Evolutionary conservation across 352 stramenopile species (phyloP), one percentile per base, ranked within the genome.

Genomic region (Peronospora destructor): DNA sequence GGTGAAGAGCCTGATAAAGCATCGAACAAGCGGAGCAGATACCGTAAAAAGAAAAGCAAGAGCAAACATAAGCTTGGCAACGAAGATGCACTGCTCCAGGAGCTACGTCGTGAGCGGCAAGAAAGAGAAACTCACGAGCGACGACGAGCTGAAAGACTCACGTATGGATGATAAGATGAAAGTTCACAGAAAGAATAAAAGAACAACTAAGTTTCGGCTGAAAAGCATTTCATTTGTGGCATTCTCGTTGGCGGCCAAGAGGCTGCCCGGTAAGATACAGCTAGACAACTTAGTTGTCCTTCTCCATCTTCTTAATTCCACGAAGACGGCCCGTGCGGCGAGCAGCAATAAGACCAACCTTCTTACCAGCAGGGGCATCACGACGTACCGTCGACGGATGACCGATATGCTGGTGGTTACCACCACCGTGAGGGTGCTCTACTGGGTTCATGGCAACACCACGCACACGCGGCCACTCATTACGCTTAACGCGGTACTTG

Each of bases 351-450:
- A 99, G 82, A 95, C 96, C 96, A 69, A 98, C 95, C 90, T 99
- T 99, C 72, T 98, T 91, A 97, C 96, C 96, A 41, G 96, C 83
- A 30, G 95, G 91, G 41, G 87, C 88, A 54, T 97, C 89, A 53
- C 91, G 76, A 54, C 76, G 86, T 17, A 97, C 88, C n/a, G 96
- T 99, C 49, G 95, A 98, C 45, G 96, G 94, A 77, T 97, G 95
- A 95, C 96, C 96, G 85, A 99, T 99, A 79, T 99, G 96, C 86
- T 99, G 96, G 81, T 99, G 96, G 93, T 99, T 99, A 98, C 96
- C 96, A 95, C 96, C 96, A 96, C 96, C 96, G 84, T 98, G 91
- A 49, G 96, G 96, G 79, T 99, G 96, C 87, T 99, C 96, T 57
- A 99, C 96, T 46, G 96, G 96, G 80, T 99, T 99, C 87, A 98